Conservation (phyloP, 306 rosid genomes). For the Arachis hypogaea region DNA sequence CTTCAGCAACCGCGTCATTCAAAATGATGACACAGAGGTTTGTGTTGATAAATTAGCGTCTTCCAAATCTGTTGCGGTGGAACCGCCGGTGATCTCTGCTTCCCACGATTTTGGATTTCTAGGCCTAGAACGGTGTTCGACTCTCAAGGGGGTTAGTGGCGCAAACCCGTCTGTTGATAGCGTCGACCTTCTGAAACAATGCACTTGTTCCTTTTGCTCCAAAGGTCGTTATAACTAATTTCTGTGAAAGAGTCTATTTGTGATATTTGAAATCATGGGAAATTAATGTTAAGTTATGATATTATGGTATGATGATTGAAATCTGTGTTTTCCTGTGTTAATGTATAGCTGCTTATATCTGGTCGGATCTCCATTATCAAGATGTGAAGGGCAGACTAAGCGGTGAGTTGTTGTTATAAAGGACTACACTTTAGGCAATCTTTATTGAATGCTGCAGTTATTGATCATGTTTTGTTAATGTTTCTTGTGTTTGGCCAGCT, state of each 20-base stretch:
- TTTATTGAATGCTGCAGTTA: background rate
- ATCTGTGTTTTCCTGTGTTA: constrained; percentile 17
- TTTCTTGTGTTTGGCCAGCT: constrained; percentile 45
- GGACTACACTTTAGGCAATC: background rate
- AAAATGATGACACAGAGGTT: constrained; percentile 40
- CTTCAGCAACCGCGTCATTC: constrained; percentile 28
- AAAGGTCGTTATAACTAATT: constrained; percentile 57
- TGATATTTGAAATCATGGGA: background rate
- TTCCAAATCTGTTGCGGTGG: constrained; percentile 31
- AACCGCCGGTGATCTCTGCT: constrained; percentile 40
- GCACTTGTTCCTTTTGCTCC: constrained; percentile 85
- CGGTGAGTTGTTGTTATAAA: constrained; percentile 49
- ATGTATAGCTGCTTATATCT: constrained; percentile 72
- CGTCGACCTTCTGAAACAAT: constrained; percentile 53
- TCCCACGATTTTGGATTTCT: constrained; percentile 46
- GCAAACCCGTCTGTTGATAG: constrained; percentile 34
- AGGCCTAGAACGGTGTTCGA: constrained; percentile 63
- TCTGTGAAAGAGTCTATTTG: background rate
- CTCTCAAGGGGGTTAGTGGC: constrained; percentile 41
- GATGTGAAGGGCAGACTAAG: constrained; percentile 81
- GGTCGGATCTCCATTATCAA: constrained; percentile 92
- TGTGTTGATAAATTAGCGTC: constrained; percentile 34
- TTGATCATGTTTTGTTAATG: background rate
- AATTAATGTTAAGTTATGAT: background rate
- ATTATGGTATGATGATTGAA: constrained; percentile 33